Percentiles rank a stretch among this genome's conserved stretches.
Evolutionary conservation across 1,284 basidiomycete species (phyloP).

Genomic region (Gomphus bonarii): DNA sequence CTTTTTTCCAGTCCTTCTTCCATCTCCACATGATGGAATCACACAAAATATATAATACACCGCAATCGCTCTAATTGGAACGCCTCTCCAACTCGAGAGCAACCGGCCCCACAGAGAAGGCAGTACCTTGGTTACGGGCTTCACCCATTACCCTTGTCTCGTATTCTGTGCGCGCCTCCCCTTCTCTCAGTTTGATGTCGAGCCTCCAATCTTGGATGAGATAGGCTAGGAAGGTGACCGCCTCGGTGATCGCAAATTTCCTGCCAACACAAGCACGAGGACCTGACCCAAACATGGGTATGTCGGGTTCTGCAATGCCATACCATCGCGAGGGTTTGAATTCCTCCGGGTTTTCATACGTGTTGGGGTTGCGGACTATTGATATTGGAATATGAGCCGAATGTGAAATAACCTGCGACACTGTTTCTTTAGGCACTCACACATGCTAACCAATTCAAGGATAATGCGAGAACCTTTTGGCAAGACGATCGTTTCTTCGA

Average conservation of each 20-base stretch:
- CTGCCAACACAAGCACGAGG: conserved; percentile 22
- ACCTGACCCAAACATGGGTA: conserved; percentile 21
- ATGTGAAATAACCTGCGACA: neutral
- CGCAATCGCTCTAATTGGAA: neutral
- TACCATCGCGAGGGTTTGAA: conserved; percentile 22
- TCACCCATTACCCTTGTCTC: neutral
- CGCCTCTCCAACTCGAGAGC: neutral
- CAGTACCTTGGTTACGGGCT: neutral
- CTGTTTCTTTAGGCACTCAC: conserved; percentile 26
- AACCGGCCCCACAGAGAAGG: neutral
- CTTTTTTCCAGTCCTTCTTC: too few species aligned
- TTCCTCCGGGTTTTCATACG: conserved; percentile 17
- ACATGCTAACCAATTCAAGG: conserved; percentile 40
- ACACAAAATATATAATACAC: too few species aligned
- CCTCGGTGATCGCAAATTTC: conserved; percentile 21
- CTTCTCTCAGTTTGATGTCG: conserved; percentile 23
- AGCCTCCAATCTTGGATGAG: conserved; percentile 22
- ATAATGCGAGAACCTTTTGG: conserved; percentile 23
- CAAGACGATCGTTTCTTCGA: conserved; percentile 12
- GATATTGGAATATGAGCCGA: neutral
- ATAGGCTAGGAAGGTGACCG: conserved; percentile 18
- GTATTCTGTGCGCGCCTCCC: neutral
- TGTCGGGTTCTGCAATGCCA: conserved; percentile 17
- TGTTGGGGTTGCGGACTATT: conserved; percentile 23
- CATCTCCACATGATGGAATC: too few species aligned